phyloP scores from a whole-genome alignment of 352 stramenopile species.

The Phytophthora aleatoria region DNA sequence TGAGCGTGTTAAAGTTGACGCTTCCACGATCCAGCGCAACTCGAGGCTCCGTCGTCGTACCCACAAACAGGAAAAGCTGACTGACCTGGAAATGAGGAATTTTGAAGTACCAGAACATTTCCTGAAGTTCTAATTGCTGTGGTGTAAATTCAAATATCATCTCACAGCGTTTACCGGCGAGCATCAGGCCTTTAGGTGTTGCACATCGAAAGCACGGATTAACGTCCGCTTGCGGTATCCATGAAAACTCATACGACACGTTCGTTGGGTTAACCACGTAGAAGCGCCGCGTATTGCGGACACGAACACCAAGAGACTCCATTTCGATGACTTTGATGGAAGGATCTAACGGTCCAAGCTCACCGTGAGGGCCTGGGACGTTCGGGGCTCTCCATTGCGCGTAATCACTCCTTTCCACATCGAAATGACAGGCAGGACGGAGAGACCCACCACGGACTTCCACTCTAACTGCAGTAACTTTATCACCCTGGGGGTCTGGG shows the following conservation, averaged over 20 bases:
- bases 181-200: constrained; percentile 91
- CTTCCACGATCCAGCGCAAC: constrained; percentile 88
- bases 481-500: constrained; percentile 2
- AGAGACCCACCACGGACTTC: constrained; percentile 76
- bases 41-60: constrained; percentile 90
- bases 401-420: constrained; percentile 92
- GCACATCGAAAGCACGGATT: constrained; percentile 90
- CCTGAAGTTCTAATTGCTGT: constrained; percentile 85
- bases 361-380: constrained; percentile 80
- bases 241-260: constrained; percentile 93
- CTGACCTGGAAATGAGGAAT: constrained; percentile 90
- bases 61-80: constrained; percentile 93
- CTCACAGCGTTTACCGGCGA: constrained; percentile 92
- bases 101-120: constrained; percentile 93
- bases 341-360: constrained; percentile 83
- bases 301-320: constrained; percentile 88
- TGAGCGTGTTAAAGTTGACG: constrained; percentile 92
- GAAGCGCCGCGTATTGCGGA: constrained; percentile 93
- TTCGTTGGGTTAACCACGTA: constrained; percentile 95
- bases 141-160: constrained; percentile 97
- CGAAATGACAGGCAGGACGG: constrained; percentile 93
- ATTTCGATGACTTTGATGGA: constrained; percentile 93
- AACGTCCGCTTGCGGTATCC: constrained; percentile 75
- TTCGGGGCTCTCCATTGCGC: constrained; percentile 64
- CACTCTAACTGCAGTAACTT: constrained; percentile 40